These are phyloP conservation scores for Leccinum incarnatum DNA, from an alignment of 768 basidiomycete genomes.

Conservation along the genomic window DNA sequence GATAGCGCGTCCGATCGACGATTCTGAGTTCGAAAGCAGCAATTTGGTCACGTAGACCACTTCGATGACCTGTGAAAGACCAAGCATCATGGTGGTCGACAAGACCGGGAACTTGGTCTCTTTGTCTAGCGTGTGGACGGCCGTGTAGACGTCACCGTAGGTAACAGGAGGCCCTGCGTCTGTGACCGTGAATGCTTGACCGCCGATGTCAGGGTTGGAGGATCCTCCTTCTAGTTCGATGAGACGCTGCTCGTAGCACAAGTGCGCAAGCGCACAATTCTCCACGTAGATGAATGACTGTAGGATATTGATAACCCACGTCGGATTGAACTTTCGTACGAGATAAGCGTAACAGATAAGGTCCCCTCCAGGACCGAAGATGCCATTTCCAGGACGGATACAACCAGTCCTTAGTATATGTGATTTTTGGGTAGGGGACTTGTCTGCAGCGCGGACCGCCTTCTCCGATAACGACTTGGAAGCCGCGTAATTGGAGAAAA, in stretches of 20 bases:
- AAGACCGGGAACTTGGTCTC: constrained; percentile 53
- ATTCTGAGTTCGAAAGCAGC: constrained; percentile 34
- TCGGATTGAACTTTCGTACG: constrained; percentile 54
- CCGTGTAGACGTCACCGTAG: constrained; percentile 59
- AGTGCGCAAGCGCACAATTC: constrained; percentile 69
- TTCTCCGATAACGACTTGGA: constrained; percentile 61
- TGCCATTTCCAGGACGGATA: constrained; percentile 74
- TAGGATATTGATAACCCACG: constrained; percentile 56
- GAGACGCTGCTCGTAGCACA: constrained; percentile 71
- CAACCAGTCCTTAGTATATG: constrained; percentile 60
- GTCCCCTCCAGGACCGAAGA: constrained; percentile 76
- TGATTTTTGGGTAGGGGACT: constrained; percentile 29
- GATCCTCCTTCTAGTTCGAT: constrained; percentile 47
- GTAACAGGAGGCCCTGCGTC: constrained; percentile 65
- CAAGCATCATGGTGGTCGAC: constrained; percentile 63
- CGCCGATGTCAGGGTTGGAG: constrained; percentile 63
- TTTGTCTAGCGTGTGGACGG: constrained; percentile 54
- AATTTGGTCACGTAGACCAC: constrained; percentile 48
- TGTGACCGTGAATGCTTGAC: constrained; percentile 63
- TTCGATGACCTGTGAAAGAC: constrained; percentile 61
- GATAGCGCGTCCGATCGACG: constrained; percentile 31
- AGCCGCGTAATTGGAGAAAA: constrained; percentile 77
- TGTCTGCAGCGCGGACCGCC: constrained; percentile 42
- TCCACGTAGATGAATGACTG: constrained; percentile 74
- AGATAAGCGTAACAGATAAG: constrained; percentile 65